Conservation (phyloP, 73 alveolate species). For the Blepharisma stoltei region DNA sequence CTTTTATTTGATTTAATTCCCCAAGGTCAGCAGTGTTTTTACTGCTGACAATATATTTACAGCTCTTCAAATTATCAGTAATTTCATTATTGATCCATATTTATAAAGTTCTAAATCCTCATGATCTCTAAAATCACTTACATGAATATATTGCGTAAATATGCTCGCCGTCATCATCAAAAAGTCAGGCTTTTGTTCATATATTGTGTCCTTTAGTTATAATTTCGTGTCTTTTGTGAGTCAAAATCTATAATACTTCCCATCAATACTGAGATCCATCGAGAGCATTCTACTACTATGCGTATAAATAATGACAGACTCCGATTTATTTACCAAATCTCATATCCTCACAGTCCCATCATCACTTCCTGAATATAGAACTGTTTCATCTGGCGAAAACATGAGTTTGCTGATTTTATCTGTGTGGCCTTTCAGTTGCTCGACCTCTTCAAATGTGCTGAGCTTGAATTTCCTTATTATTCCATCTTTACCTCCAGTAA, state of each 20-base stretch:
- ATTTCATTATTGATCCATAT: too few species aligned
- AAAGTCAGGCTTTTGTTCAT: neutral
- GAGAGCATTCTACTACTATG: neutral
- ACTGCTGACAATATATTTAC: too few species aligned
- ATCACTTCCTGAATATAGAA: neutral
- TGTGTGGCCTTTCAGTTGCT: neutral
- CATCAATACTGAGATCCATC: neutral
- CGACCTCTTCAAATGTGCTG: neutral
- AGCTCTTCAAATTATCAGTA: too few species aligned
- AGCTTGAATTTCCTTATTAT: neutral
- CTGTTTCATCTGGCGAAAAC: neutral
- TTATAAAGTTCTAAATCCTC: neutral
- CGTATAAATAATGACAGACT: neutral
- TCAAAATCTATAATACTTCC: too few species aligned
- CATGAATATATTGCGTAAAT: neutral
- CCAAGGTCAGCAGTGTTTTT: too few species aligned
- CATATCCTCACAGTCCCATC: neutral
- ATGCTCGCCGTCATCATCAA: neutral
- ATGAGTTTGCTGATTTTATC: neutral
- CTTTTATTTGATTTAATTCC: too few species aligned
- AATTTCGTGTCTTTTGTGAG: neutral
- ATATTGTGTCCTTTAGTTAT: neutral
- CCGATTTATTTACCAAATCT: neutral
- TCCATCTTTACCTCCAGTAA: neutral
- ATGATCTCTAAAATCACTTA: neutral